phyloP scores from a whole-genome alignment of 768 basidiomycete genomes.

The Xerocomellus intermedius region DNA sequence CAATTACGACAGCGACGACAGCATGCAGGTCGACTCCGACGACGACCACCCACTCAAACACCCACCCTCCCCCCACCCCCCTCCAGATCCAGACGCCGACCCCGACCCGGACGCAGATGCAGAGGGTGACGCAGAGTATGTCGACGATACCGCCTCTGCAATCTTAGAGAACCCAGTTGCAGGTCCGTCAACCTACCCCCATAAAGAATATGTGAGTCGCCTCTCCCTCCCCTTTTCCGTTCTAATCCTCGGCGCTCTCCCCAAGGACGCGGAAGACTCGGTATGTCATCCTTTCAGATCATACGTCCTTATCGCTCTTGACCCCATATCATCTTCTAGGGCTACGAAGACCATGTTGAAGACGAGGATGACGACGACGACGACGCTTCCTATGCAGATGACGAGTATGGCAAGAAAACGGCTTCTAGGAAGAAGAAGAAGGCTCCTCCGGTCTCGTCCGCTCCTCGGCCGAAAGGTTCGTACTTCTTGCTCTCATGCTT shows the following conservation, averaged over 20 bases:
- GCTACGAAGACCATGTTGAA: conserved; percentile 50
- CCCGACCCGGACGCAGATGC: conserved; percentile 46
- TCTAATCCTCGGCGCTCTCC: neutral
- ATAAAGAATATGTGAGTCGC: conserved; percentile 60
- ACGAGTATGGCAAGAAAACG: conserved; percentile 73
- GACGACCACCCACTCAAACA: conserved; percentile 30
- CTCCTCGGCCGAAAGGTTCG: conserved; percentile 59
- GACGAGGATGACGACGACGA: conserved; percentile 69
- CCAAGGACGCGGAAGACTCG: conserved; percentile 34
- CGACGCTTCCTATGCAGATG: conserved; percentile 77
- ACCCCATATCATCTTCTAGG: conserved; percentile 49
- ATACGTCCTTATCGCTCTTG: conserved; percentile 14
- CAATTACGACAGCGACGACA: conserved; percentile 52
- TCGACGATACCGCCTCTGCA: conserved; percentile 37
- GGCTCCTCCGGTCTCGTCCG: conserved; percentile 38
- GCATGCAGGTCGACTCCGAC: conserved; percentile 74
- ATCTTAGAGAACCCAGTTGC: conserved; percentile 37
- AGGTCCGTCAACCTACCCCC: conserved; percentile 44
- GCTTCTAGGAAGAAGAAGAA: conserved; percentile 61
- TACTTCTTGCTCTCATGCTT: conserved; percentile 14
- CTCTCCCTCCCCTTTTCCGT: conserved; percentile 5
- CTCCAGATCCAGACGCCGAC: conserved; percentile 45
- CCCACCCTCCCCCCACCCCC: conserved; percentile 17
- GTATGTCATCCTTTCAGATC: conserved; percentile 20
- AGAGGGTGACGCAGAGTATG: conserved; percentile 43